These are phyloP conservation scores for Acarospora socialis DNA, from an alignment of 2,329 filamentous ascomycete species.

Conservation along the genomic window DNA sequence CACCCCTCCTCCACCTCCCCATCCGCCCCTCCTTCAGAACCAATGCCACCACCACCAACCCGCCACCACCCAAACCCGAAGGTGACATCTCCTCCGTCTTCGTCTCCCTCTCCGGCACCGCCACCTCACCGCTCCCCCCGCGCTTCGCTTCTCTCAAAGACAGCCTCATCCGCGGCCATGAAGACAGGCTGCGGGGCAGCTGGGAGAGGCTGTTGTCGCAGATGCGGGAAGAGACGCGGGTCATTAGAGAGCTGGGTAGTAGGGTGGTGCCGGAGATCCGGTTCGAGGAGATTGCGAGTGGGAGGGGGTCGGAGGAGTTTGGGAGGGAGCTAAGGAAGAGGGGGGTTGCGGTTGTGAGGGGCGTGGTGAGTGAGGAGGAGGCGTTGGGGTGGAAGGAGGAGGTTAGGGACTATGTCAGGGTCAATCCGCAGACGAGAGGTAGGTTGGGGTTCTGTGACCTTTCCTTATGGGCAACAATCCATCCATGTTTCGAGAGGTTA, in stretches of 20 bases:
- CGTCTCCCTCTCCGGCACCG: slow-evolving; percentile 30
- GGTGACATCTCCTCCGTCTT: slow-evolving; percentile 35
- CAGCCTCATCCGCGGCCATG: slow-evolving; percentile 25
- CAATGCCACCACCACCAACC: too few species aligned
- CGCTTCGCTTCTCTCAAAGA: slow-evolving; percentile 29
- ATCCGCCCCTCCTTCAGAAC: too few species aligned
- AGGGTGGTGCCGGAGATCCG: slow-evolving; percentile 30
- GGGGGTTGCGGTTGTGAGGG: slow-evolving; percentile 49
- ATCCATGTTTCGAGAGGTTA: slow-evolving; percentile 27
- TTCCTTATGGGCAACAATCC: slow-evolving; percentile 20
- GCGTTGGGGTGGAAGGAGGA: slow-evolving; percentile 52
- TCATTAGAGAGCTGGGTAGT: slow-evolving; percentile 25
- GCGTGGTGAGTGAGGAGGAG: slow-evolving; percentile 48
- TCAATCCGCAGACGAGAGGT: slow-evolving; percentile 44
- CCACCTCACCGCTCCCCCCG: slow-evolving; percentile 27
- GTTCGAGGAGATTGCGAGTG: slow-evolving; percentile 26
- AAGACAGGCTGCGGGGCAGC: slow-evolving; percentile 24
- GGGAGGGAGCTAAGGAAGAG: slow-evolving; percentile 43
- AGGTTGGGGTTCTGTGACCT: too few species aligned
- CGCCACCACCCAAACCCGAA: slow-evolving; percentile 3
- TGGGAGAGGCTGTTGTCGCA: slow-evolving; percentile 29
- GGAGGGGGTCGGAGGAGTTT: slow-evolving; percentile 21
- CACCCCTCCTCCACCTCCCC: too few species aligned
- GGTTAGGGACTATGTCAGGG: slow-evolving; percentile 48
- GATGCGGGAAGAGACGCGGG: slow-evolving; percentile 26